Base-by-base conservation (phyloP, 1,139 yeast species). In the Hanseniaspora uvarum region DNA sequence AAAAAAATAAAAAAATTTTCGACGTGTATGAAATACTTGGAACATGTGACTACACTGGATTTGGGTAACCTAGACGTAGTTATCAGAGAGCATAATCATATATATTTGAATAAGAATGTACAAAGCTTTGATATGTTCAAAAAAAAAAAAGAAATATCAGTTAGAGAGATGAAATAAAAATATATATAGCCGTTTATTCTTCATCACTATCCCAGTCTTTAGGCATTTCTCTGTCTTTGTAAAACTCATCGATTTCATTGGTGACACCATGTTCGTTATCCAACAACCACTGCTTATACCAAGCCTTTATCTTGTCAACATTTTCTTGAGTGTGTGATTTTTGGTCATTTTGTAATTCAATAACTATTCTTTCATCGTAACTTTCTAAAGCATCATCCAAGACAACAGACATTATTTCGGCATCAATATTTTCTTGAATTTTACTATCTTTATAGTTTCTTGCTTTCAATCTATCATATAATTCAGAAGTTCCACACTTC, bases 391-490 rank as follows among this genome's bases (percentile, higher is more conserved):
- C 98, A 61, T 94, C 98, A 60, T 83, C 85, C 49, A 83, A 70
- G 24, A 94, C 78, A 24, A 92, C 87, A 61, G 89, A 92, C 98
- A 92, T 94, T 59, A 94, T 92, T 68, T 92, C 99, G 58, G 96
- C 94, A 66, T 92, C 97, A 55, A 94, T 72, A 65, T 92, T 92
- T 65, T 94, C 99, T 57, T 84, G 86, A 57, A 92, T 78, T 70
- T 92, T 92, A 59, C 76, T 73, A 58, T 86, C 84, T 55, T 81
- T 79, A 66, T 92, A 92, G 5, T 82, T 84, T 66, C 95, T 75
- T 58, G 78, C 77, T 59, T 74, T 73, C 60, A 92, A 73, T 60
- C 99, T 74, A 57, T 87, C 95, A 65, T 76, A 84, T 40, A 94
- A 75, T 1, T 74, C 66, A 5, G 81, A 72, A 62, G 86, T 87